Percentiles rank a stretch among this genome's conserved stretches.
Conservation (phyloP, 164 flowering plant species). For the Liriodendron chinense region DNA sequence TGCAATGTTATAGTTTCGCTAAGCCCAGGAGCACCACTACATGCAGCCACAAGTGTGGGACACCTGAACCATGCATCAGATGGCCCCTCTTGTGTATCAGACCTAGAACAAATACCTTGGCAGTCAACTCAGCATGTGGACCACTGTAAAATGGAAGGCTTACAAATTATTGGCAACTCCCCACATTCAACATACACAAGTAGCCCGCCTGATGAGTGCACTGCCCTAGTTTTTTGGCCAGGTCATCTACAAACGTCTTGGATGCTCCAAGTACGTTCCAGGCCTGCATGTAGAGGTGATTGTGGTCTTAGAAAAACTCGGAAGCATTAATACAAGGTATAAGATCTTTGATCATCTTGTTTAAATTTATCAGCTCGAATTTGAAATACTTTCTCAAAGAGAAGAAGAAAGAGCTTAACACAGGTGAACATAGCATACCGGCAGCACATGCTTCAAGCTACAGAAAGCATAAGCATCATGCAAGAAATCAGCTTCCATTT, state of each 20-base stretch:
- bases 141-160: not conserved
- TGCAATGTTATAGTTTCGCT: too few species aligned
- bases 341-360: not conserved
- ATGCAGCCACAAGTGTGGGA: not conserved
- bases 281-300: not conserved
- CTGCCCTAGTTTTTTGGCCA: not conserved
- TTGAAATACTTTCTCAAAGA: not conserved
- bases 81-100: not conserved
- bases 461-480: conserved; percentile 9
- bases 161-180: too few species aligned
- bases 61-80: not conserved
- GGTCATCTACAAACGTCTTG: not conserved
- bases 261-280: not conserved
- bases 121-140: not conserved
- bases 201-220: not conserved
- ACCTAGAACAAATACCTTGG: not conserved
- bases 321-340: too few species aligned
- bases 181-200: not conserved
- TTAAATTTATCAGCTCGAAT: not conserved
- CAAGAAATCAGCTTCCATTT: conserved; percentile 23
- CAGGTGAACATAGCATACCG: conserved; percentile 31
- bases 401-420: not conserved
- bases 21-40: not conserved
- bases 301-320: not conserved
- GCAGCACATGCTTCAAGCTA: conserved; percentile 25